Evolutionary conservation across 306 rosid species (phyloP), one percentile per base, ranked within the genome.

Genomic region (Casuarina glauca): DNA sequence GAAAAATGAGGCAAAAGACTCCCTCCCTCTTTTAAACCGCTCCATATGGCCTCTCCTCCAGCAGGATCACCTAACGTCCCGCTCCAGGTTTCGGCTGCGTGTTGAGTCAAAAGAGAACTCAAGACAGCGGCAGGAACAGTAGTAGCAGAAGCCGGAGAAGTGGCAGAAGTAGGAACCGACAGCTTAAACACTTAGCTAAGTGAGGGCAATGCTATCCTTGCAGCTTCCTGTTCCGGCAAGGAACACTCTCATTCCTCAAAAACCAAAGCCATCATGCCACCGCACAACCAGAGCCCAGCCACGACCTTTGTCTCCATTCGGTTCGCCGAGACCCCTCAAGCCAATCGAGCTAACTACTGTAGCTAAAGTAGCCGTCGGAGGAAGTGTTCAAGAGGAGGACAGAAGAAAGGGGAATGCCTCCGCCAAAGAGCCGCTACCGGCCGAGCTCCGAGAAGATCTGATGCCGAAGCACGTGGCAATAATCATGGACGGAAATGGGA

Each of bases 381-480:
- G 62, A 8, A 80, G 78, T 46, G 70, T n/a, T 11, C 50, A 48
- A 26, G 64, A 58, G 48, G 58, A 50, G 16, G 78, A 70, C 20
- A 26, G 7, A 0, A 52, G 66, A 8, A 74, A 74, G 6, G 68
- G 54, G 60, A 43, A 38, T n/a, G 12, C 78, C 54, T 38, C 53
- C 1, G 9, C 15, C 17, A 48, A 43, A 1, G 90, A 86, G 76
- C 83, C 82, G 39, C 0, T 88, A 7, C 97, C 92, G 9, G 52
- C 10, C 4, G 90, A 74, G 39, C 92, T 93, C 2, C 60, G 26
- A 44, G 75, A 60, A 71, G 97, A 91, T 69, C 46, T 85, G 80
- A 83, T 93, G 91, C 97, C 95, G 67, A 93, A 81, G 78, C 98
- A 93, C 79, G 97, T 93, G 80, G 98, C 96, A 38, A 84, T 93